Base-by-base conservation (phyloP, 768 basidiomycete genomes). In the Boletus barrowsii region DNA sequence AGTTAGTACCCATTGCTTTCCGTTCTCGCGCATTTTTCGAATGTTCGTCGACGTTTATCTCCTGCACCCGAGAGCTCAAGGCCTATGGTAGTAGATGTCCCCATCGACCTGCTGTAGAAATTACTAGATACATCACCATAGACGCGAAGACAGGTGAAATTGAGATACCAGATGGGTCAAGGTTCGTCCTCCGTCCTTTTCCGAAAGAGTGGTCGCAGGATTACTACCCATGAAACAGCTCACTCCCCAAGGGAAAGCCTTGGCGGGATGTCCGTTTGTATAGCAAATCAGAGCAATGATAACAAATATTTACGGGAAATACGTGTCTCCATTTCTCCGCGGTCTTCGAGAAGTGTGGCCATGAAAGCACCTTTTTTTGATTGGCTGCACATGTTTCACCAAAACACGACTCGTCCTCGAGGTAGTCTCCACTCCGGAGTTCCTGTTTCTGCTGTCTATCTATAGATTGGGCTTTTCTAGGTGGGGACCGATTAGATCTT, bases 1-100 rank as follows among this genome's bases (percentile, higher is more conserved):
- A 46, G 33, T 55, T 24, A 61, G 68, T 9, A 58, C 82, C 43
- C 78, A 82, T 36, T 93, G 90, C 66, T 83, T 81, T 65, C 91
- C 90, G 7, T 71, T 93, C 42, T 81, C 86, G 29, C 82, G 92
- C 15, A 76, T 93, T 26, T 88, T 94, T 62, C 76, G 77, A 67
- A 73, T 89, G 90, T 88, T 63, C 70, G 83, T 69, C 9, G 10
- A 24, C 40, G 24, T 37, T 51, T 42, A 15, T 40, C 29, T 63
- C 59, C 10, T 10, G 30, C 14, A 18, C 35, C 36, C 33, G 17
- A 47, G 18, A 24, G 30, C 55, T 64, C 62, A 39, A 54, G 42
- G 26, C 20, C 14, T 10, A 36, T 42, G 40, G 40, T 18, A 22
- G 53, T 59, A 93, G 91, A 58, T 93, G 91, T 67, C 76, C 78